These are phyloP conservation scores for Paraconiothyrium sp. DNA, from an alignment of 2,329 filamentous ascomycete genomes.

Conservation along the genomic window DNA sequence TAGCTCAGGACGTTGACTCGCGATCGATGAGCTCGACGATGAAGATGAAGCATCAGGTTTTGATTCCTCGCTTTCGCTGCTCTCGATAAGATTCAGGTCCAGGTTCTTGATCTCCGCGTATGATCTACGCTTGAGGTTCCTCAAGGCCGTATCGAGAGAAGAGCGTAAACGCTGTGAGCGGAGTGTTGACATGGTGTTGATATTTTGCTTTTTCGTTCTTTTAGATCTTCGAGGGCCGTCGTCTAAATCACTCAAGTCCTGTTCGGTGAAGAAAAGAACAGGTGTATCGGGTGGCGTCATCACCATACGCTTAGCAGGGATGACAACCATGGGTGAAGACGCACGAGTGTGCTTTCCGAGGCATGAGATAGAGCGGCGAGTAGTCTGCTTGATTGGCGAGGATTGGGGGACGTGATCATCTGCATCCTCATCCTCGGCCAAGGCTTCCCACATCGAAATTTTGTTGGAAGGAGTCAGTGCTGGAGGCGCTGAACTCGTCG, in stretches of 20 bases:
- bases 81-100: constrained; percentile 1
- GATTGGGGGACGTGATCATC: constrained; percentile 34
- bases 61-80: constrained; percentile 1
- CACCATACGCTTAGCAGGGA: constrained; percentile 32
- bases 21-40: constrained; percentile 1
- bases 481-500: not conserved
- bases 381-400: constrained; percentile 33
- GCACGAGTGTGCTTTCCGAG: constrained; percentile 39
- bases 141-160: constrained; percentile 27
- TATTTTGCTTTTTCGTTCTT: constrained; percentile 23
- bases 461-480: constrained; percentile 11
- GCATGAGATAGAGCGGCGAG: constrained; percentile 19
- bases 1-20: not conserved
- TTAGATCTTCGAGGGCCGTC: constrained; percentile 22
- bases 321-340: constrained; percentile 38
- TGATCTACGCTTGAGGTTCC: constrained; percentile 25
- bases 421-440: constrained; percentile 24
- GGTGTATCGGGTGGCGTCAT: constrained; percentile 29
- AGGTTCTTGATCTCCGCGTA: constrained; percentile 22
- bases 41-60: constrained; percentile 10
- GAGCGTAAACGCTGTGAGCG: constrained; percentile 26
- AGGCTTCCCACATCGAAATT: constrained; percentile 22
- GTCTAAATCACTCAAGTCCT: constrained; percentile 25
- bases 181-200: constrained; percentile 12
- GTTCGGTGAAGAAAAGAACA: constrained; percentile 27